A percentile compares a stretch with the other conserved stretches of the same genome.
Conservation (phyloP, 1,139 yeast genomes). For the Chernovozyma sophiae-reginae region DNA sequence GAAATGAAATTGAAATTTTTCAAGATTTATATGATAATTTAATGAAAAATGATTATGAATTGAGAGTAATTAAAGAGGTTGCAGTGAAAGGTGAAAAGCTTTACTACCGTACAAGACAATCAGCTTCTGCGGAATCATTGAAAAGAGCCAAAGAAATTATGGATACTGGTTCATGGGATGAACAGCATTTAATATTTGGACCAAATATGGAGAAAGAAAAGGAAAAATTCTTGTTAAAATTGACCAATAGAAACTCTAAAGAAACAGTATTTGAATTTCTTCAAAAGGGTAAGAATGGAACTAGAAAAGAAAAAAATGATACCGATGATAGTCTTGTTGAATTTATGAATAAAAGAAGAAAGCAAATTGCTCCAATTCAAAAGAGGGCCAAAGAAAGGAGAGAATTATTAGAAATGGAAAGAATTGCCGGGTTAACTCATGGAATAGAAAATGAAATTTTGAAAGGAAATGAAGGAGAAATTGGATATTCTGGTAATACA, state of each 20-base stretch:
- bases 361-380: conserved; percentile 85
- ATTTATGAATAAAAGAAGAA: conserved; percentile 81
- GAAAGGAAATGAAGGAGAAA: conserved; percentile 48
- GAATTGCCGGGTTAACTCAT: conserved; percentile 71
- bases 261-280: conserved; percentile 94
- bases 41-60: conserved; percentile 64
- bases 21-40: conserved; percentile 70
- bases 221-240: conserved; percentile 63
- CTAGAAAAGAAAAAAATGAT: conserved; percentile 31
- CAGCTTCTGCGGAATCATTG: conserved; percentile 82
- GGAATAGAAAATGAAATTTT: conserved; percentile 69
- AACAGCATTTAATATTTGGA: conserved; percentile 75
- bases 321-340: conserved; percentile 70
- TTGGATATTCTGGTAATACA: conserved; percentile 46
- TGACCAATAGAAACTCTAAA: conserved; percentile 63
- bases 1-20: conserved; percentile 63
- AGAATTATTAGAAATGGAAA: conserved; percentile 67
- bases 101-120: conserved; percentile 77
- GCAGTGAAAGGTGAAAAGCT: conserved; percentile 84
- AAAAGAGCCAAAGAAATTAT: conserved; percentile 80
- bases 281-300: conserved; percentile 26
- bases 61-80: conserved; percentile 61
- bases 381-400: conserved; percentile 68
- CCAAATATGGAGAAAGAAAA: conserved; percentile 70
- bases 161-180: conserved; percentile 80